These are phyloP conservation scores for Didymella lethalis DNA, from an alignment of 2,329 filamentous ascomycete genomes.

Conservation along the genomic window DNA sequence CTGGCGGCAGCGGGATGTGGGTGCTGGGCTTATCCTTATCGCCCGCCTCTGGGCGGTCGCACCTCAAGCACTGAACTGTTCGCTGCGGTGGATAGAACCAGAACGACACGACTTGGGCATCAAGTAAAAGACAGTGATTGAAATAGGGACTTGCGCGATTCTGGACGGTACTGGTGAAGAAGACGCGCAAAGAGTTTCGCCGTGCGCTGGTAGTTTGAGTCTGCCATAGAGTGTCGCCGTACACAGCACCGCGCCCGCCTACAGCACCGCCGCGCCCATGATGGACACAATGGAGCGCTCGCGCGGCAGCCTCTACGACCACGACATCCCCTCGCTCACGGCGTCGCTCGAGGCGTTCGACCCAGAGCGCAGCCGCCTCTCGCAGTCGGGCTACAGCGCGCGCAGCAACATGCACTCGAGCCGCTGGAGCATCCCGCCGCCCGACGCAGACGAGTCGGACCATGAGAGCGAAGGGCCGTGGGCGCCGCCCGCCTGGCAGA, in stretches of 20 bases:
- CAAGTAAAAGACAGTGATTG: background rate
- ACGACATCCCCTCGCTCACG: slow-evolving; percentile 50
- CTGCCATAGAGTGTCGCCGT: background rate
- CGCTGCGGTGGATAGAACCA: slow-evolving; percentile 5
- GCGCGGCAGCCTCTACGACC: slow-evolving; percentile 47
- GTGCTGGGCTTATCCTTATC: slow-evolving; percentile 18
- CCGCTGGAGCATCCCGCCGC: slow-evolving; percentile 47
- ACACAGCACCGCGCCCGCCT: background rate
- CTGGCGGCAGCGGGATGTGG: slow-evolving; percentile 15
- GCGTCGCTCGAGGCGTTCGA: slow-evolving; percentile 51
- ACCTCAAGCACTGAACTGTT: slow-evolving; percentile 11
- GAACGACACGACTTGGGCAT: background rate
- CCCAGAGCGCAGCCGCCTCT: slow-evolving; percentile 44
- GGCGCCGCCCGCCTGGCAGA: slow-evolving; percentile 72
- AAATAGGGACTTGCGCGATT: slow-evolving; percentile 1
- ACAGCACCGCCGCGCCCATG: background rate
- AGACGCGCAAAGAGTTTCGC: slow-evolving; percentile 10
- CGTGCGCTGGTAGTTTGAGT: background rate
- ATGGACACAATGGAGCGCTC: slow-evolving; percentile 43
- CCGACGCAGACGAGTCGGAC: slow-evolving; percentile 55
- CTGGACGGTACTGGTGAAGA: slow-evolving; percentile 13
- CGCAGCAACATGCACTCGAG: slow-evolving; percentile 70
- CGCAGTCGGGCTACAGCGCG: slow-evolving; percentile 53
- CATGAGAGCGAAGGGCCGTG: slow-evolving; percentile 61
- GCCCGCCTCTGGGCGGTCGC: slow-evolving; percentile 1